Evolutionary conservation across 2,329 filamentous ascomycete species (phyloP).

Genomic region (Fusarium heterosporum): DNA sequence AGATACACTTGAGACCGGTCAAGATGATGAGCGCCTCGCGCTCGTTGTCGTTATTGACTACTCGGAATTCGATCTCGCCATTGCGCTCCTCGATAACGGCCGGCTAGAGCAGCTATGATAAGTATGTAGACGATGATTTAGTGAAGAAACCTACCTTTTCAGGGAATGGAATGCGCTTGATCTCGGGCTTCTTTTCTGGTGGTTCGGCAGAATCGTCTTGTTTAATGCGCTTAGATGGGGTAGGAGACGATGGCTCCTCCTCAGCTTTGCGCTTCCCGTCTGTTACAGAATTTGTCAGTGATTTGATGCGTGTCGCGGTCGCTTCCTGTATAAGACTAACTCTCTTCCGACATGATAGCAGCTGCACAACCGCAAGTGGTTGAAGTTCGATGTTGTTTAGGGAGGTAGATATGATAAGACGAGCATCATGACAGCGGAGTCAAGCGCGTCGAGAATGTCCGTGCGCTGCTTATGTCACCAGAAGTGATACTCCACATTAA

Average conservation of each 20-base stretch:
- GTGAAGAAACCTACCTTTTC: conserved; percentile 74
- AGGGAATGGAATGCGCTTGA: conserved; percentile 83
- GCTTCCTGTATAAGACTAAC: conserved; percentile 10
- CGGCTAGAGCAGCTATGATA: conserved; percentile 61
- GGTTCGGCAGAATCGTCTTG: conserved; percentile 52
- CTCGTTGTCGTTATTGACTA: conserved; percentile 95
- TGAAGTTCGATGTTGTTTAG: conserved; percentile 10
- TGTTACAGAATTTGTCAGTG: conserved; percentile 42
- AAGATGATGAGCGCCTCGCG: conserved; percentile 93
- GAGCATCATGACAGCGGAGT: conserved; percentile 43
- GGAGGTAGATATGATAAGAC: conserved; percentile 25
- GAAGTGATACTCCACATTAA: neutral
- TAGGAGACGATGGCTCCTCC: conserved; percentile 71
- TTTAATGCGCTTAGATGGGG: conserved; percentile 74
- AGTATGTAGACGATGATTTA: neutral
- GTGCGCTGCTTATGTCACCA: conserved; percentile 51
- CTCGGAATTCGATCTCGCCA: conserved; percentile 95
- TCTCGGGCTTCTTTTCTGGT: conserved; percentile 60
- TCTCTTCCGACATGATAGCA: conserved; percentile 45
- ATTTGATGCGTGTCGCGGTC: neutral
- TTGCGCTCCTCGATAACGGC: conserved; percentile 93
- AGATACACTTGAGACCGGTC: conserved; percentile 96
- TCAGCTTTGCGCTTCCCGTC: conserved; percentile 79
- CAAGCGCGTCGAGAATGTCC: conserved; percentile 38
- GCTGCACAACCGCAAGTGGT: conserved; percentile 6